A percentile compares a stretch with the other conserved stretches of the same genome.
Conservation (phyloP, 306 rosid species). For the Trifolium pratense region DNA sequence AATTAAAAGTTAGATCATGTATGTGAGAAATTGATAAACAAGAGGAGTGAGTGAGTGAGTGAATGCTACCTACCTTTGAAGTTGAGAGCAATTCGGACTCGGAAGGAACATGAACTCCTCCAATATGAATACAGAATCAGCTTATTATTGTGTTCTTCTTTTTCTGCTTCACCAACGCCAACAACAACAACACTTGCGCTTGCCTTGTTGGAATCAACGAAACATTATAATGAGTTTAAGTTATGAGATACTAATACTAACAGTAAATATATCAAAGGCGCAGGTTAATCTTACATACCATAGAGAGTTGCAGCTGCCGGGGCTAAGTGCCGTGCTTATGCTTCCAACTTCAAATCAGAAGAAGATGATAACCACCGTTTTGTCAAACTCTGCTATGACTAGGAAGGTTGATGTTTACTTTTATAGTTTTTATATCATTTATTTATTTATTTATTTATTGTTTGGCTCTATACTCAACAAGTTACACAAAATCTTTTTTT, state of each 20-base stretch:
- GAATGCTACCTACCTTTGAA: constrained; percentile 63
- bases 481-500: too few relatives aligned
- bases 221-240: neutral
- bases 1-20: too few relatives aligned
- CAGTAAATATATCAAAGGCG: neutral
- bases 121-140: constrained; percentile 51
- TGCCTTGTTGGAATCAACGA: constrained; percentile 28
- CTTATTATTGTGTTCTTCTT: neutral
- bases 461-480: too few relatives aligned
- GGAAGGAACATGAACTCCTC: constrained; percentile 51
- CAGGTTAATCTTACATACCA: neutral
- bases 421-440: too few relatives aligned
- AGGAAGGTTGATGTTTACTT: too few relatives aligned
- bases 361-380: too few relatives aligned
- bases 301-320: neutral
- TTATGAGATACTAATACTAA: too few relatives aligned
- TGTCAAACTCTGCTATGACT: too few relatives aligned
- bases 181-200: neutral
- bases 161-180: neutral
- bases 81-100: constrained; percentile 57
- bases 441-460: too few relatives aligned
- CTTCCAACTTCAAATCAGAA: neutral
- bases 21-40: neutral
- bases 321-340: neutral
- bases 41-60: neutral